Conservation (phyloP, 441 rosid genomes). For the Erodium moschatum region DNA sequence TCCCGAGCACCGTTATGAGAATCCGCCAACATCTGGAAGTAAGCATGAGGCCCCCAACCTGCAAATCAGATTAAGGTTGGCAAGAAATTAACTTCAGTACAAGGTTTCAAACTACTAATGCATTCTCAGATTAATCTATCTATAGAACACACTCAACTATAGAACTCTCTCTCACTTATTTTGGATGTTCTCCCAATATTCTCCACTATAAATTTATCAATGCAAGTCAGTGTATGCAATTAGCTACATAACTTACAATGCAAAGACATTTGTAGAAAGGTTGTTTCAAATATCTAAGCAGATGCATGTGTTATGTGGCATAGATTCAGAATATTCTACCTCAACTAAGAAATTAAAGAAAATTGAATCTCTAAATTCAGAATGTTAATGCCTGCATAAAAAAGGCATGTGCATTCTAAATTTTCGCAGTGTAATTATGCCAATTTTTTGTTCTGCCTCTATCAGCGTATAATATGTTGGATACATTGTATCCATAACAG, state of each 20-base stretch:
- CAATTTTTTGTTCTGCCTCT: not conserved
- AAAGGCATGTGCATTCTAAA: not conserved
- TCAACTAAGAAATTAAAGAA: not conserved
- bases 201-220: not conserved
- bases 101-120: not conserved
- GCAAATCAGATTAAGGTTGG: not conserved
- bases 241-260: not conserved
- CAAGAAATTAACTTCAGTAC: not conserved
- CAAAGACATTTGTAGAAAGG: not conserved
- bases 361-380: not conserved
- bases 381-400: not conserved
- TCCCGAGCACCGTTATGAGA: not conserved
- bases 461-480: not conserved
- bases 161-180: no score
- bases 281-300: not conserved
- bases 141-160: not conserved
- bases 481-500: not conserved
- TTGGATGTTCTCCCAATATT: not conserved
- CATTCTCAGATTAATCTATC: not conserved
- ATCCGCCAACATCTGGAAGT: conserved; percentile 44
- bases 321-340: not conserved
- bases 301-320: not conserved
- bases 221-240: not conserved
- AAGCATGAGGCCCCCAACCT: conserved; percentile 85
- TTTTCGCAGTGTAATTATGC: not conserved